phyloP scores from a whole-genome alignment of 2,329 filamentous ascomycete species.

The Talaromyces amestolkiae region DNA sequence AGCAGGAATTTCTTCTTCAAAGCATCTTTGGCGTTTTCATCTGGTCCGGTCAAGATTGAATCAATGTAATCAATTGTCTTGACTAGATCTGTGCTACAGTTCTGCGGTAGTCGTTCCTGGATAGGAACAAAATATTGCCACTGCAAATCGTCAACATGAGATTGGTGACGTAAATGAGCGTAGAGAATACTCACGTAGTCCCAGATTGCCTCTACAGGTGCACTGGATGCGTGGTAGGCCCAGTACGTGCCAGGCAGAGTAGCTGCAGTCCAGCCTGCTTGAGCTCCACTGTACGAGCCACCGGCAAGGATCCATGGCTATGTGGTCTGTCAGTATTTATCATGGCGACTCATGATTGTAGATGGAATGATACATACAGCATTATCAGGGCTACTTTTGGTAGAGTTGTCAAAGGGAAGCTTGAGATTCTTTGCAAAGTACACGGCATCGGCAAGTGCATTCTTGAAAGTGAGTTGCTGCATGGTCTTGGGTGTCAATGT shows the following conservation, averaged over 20 bases:
- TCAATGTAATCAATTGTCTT: constrained; percentile 58
- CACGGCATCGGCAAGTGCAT: constrained; percentile 54
- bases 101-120: constrained; percentile 58
- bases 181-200: constrained; percentile 44
- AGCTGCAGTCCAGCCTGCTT: constrained; percentile 56
- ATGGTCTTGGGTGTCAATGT: constrained; percentile 54
- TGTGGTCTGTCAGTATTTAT: background rate
- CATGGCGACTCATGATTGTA: background rate
- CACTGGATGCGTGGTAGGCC: constrained; percentile 59
- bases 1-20: constrained; percentile 57
- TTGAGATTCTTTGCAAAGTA: constrained; percentile 54
- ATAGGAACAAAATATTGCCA: constrained; percentile 60
- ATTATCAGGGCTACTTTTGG: constrained; percentile 12
- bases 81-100: constrained; percentile 55
- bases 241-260: constrained; percentile 57
- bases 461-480: constrained; percentile 54
- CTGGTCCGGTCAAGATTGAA: constrained; percentile 45
- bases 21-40: constrained; percentile 39
- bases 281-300: constrained; percentile 57
- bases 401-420: constrained; percentile 51
- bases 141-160: constrained; percentile 19
- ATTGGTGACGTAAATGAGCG: background rate
- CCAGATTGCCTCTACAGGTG: constrained; percentile 55
- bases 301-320: constrained; percentile 58
- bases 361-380: background rate